Conservation (phyloP, 441 rosid genomes). For the Populus hybrid region DNA sequence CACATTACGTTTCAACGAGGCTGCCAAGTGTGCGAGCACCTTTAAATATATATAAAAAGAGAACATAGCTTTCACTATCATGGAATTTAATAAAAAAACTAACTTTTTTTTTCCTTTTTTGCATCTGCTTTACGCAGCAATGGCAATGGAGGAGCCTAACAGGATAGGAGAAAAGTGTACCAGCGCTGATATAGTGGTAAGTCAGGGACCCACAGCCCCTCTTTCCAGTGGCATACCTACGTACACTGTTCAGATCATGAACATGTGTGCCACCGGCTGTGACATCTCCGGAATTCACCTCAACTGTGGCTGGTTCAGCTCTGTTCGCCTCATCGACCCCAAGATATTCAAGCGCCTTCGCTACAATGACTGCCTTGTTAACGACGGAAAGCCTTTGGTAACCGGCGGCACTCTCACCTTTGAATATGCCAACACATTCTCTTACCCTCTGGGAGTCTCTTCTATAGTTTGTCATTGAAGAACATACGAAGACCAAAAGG, state of each 20-base stretch:
- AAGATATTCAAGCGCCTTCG: slow-evolving; percentile 68
- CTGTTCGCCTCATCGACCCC: slow-evolving; percentile 70
- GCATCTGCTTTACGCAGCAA: slow-evolving; percentile 18
- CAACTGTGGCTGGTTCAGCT: slow-evolving; percentile 89
- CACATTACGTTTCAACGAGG: slow-evolving; percentile 6
- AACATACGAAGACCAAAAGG: background rate
- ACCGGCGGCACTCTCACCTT: slow-evolving; percentile 61
- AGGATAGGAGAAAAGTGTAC: slow-evolving; percentile 64
- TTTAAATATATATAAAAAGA: background rate
- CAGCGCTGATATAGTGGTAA: slow-evolving; percentile 56
- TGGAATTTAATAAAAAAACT: background rate
- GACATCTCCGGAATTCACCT: slow-evolving; percentile 68
- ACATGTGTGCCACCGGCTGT: slow-evolving; percentile 67
- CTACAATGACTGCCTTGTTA: slow-evolving; percentile 87
- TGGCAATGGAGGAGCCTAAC: slow-evolving; percentile 38
- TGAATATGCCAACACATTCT: slow-evolving; percentile 72
- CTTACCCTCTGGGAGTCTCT: slow-evolving; percentile 71
- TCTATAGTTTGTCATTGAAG: slow-evolving; percentile 47
- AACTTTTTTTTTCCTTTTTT: background rate
- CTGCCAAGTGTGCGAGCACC: background rate
- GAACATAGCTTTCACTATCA: slow-evolving; percentile 15
- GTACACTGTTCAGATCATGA: slow-evolving; percentile 71
- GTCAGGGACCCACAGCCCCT: slow-evolving; percentile 65
- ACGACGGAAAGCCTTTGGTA: slow-evolving; percentile 59
- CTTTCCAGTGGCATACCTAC: slow-evolving; percentile 79